Conservation (phyloP, 768 basidiomycete genomes). For the Punctularia strigosozonata region DNA sequence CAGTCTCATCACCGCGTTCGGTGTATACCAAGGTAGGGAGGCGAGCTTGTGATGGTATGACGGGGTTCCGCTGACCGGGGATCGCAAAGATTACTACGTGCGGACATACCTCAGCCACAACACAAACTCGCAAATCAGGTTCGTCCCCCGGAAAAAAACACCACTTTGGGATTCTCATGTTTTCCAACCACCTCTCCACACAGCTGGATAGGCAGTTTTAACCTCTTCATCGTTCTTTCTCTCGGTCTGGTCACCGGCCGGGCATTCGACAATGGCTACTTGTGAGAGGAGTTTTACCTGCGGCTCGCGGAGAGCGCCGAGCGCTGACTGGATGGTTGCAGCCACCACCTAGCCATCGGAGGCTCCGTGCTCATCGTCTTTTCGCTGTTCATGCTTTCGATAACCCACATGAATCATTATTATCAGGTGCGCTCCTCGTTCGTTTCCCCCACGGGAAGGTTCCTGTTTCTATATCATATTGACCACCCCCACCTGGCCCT, state of each 20-base stretch:
- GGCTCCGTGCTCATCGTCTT: constrained; percentile 11
- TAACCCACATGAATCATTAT: constrained; percentile 27
- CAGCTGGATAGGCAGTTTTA: constrained; percentile 23
- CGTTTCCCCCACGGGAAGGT: not conserved
- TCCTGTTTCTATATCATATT: constrained; percentile 2
- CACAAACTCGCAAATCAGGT: too few relatives aligned
- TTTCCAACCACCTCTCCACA: not conserved
- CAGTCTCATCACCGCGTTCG: constrained; percentile 18
- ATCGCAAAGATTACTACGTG: too few relatives aligned
- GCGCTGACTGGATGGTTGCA: too few relatives aligned
- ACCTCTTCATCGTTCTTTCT: constrained; percentile 21
- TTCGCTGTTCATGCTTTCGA: not conserved
- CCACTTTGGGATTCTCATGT: not conserved
- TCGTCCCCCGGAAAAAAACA: constrained; percentile 7
- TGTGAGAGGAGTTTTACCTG: too few relatives aligned
- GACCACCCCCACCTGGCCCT: constrained; percentile 9
- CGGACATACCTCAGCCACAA: too few relatives aligned
- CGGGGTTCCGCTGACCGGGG: too few relatives aligned
- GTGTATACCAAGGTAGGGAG: constrained; percentile 24
- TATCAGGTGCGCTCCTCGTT: constrained; percentile 32
- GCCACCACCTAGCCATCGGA: constrained; percentile 4
- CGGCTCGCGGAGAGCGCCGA: too few relatives aligned
- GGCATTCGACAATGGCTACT: constrained; percentile 14
- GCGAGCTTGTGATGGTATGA: too few relatives aligned
- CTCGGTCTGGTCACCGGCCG: constrained; percentile 17